phyloP scores from a whole-genome alignment of 805 yeast genomes.

The Teunomyces atbi region DNA sequence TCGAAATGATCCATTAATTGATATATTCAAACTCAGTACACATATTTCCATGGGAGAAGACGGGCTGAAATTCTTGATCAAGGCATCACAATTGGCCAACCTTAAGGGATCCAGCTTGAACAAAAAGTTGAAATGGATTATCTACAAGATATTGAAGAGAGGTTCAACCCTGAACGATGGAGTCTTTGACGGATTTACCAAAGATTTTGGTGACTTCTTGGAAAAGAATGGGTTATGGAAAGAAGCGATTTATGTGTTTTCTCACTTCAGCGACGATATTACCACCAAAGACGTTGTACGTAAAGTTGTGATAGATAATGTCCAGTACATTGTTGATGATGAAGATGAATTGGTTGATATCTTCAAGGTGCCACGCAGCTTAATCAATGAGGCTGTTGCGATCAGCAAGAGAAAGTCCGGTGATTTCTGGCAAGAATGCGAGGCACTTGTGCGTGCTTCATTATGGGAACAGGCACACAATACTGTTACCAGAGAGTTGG shows the following conservation, averaged over 20 bases:
- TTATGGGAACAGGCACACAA: constrained; percentile 63
- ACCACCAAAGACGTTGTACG: constrained; percentile 43
- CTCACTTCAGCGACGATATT: constrained; percentile 53
- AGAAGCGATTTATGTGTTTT: constrained; percentile 62
- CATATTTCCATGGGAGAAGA: constrained; percentile 6
- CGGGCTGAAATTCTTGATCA: neutral
- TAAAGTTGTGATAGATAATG: constrained; percentile 31
- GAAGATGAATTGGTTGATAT: constrained; percentile 35
- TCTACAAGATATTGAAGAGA: constrained; percentile 40
- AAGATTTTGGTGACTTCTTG: constrained; percentile 49
- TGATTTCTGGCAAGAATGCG: constrained; percentile 58
- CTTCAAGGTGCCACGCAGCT: constrained; percentile 47
- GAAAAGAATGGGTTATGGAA: constrained; percentile 46
- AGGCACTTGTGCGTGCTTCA: constrained; percentile 60
- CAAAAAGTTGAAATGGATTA: constrained; percentile 50
- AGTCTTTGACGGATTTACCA: constrained; percentile 24
- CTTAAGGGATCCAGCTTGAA: constrained; percentile 19
- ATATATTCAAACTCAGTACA: constrained; percentile 20
- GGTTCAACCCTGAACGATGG: constrained; percentile 8
- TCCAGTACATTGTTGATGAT: constrained; percentile 24
- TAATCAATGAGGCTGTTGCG: constrained; percentile 62
- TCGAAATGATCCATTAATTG: constrained; percentile 15
- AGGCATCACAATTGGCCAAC: neutral
- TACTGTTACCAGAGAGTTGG: constrained; percentile 55
- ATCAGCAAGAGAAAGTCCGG: constrained; percentile 47